Percentiles rank a stretch among this genome's conserved stretches.
phyloP scores from a whole-genome alignment of 1,139 yeast species.

The Magnusiomyces sp. region DNA sequence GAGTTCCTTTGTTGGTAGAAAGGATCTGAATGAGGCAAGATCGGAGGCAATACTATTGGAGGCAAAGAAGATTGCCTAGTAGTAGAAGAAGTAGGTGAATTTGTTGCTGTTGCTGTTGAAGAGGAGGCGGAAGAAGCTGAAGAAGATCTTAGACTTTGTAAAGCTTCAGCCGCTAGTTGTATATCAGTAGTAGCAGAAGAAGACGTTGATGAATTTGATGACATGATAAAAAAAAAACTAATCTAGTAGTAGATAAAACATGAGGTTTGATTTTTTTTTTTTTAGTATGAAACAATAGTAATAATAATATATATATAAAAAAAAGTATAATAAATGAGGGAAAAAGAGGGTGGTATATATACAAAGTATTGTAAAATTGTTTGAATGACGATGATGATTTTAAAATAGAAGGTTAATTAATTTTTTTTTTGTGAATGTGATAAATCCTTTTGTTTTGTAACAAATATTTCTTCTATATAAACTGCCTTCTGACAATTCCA shows the following conservation, averaged over 20 bases:
- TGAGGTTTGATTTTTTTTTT: not conserved
- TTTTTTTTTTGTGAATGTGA: too few species aligned
- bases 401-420: too few species aligned
- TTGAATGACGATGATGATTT: too few species aligned
- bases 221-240: not conserved
- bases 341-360: not conserved
- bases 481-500: too few species aligned
- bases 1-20: conserved; percentile 2
- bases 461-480: too few species aligned
- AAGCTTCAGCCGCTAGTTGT: conserved; percentile 15
- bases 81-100: conserved; percentile 1
- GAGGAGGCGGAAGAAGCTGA: conserved; percentile 1
- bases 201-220: not conserved
- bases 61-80: conserved; percentile 6
- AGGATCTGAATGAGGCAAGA: not conserved
- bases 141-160: conserved; percentile 11
- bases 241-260: not conserved
- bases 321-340: not conserved
- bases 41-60: conserved; percentile 5
- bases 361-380: too few species aligned
- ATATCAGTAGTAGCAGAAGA: conserved; percentile 5
- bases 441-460: too few species aligned
- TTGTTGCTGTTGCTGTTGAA: not conserved
- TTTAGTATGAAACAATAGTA: too few species aligned
- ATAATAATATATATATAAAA: not conserved